phyloP scores from a whole-genome alignment of 164 flowering plant genomes.

The Tinospora cordifolia region DNA sequence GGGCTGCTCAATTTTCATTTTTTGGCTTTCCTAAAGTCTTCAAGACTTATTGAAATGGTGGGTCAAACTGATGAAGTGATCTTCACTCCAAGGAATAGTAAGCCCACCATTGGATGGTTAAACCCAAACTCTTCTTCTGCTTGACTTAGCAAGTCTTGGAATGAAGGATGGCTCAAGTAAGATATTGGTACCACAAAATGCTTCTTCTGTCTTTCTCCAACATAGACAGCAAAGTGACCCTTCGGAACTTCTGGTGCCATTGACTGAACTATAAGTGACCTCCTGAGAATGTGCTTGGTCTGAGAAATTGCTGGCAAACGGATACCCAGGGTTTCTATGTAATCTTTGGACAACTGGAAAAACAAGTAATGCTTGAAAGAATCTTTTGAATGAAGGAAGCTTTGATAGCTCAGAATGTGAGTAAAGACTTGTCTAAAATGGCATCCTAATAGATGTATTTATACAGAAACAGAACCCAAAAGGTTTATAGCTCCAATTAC shows the following conservation, averaged over 20 bases:
- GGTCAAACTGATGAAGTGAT: constrained; percentile 22
- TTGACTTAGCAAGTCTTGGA: constrained; percentile 32
- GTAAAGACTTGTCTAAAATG: too few relatives aligned
- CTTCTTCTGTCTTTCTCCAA: constrained; percentile 37
- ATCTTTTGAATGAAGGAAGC: too few relatives aligned
- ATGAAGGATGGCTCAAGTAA: constrained; percentile 34
- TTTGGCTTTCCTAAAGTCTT: neutral
- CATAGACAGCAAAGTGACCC: constrained; percentile 41
- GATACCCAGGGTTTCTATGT: constrained; percentile 1
- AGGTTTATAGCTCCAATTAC: too few relatives aligned
- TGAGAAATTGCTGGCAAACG: constrained; percentile 11
- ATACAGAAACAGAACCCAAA: too few relatives aligned
- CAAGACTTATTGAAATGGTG: constrained; percentile 15
- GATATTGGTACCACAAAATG: constrained; percentile 42
- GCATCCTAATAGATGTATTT: too few relatives aligned
- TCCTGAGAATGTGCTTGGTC: constrained; percentile 7
- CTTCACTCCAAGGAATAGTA: constrained; percentile 23
- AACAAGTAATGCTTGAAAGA: too few relatives aligned
- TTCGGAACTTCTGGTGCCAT: constrained; percentile 16
- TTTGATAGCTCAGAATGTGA: too few relatives aligned
- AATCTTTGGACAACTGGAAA: too few relatives aligned
- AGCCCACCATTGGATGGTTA: constrained; percentile 35
- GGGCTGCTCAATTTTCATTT: too few relatives aligned
- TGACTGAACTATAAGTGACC: neutral
- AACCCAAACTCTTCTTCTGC: constrained; percentile 49